Evolutionary conservation across 371 early-diverging fungal genomes (phyloP), one percentile per base, ranked within the genome.

Genomic region (Choanephora cucurbitarum): DNA sequence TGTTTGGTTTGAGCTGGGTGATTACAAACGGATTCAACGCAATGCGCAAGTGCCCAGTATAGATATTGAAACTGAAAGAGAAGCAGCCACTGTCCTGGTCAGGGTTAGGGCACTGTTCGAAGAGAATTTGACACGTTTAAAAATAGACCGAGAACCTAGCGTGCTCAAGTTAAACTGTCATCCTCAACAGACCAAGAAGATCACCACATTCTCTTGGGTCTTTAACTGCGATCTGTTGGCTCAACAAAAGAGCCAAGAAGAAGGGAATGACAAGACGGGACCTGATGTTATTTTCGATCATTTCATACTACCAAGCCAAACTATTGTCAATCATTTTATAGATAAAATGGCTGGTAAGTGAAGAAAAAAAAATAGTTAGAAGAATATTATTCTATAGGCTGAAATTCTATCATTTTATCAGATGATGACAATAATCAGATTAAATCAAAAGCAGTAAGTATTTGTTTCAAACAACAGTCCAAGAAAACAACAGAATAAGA

Each of bases 1-100:
- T 19, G 63, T 53, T n/a, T 62, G 63, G 63, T 57, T 56, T 47
- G 62, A 62, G 52, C 52, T 48, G 14, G 56, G 62, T 3, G 23
- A 44, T 33, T 52, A 19, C 28, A 51, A 52, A 40, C 47, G 52
- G 7, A 51, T 52, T 31, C 51, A 49, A 34, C 33, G 33, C 19
- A 50, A 42, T 45, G 58, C 46, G 0, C 15, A 22, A 21, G n/a
- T 51, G 3, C 58, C 24, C 13, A 51, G 32, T 11, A 52, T 58
- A 32, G 58, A 52, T n/a, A 58, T 58, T 46, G 58, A 58, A 24
- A 40, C 40, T 8, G 52, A 56, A 41, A 13, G 24, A 6, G 57
- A 51, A 24, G 52, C 48, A 0, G 8, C 10, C 0, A 14, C 7
- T n/a, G 6, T 51, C 8, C n/a, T 58, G 10, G 13, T 24, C 1